These are phyloP conservation scores for Flaveria bidentis DNA, from an alignment of 129 eudicot genomes.

Conservation along the genomic window DNA sequence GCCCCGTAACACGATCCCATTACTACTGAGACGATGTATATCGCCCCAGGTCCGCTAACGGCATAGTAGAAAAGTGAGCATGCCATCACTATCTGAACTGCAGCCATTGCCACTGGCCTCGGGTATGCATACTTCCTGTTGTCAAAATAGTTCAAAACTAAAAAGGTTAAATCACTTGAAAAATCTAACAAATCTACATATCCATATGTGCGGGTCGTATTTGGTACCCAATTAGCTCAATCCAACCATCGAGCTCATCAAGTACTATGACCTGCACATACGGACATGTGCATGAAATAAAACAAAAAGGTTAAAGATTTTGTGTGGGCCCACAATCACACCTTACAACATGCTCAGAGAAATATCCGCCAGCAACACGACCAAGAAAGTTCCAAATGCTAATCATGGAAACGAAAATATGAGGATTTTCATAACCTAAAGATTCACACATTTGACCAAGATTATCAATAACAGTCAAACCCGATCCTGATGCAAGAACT, in stretches of 20 bases:
- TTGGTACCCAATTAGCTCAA: not conserved
- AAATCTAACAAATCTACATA: not conserved
- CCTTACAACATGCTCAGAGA: slow-evolving; percentile 70
- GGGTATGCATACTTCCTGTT: slow-evolving; percentile 70
- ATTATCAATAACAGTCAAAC: slow-evolving; percentile 72
- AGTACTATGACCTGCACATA: not conserved
- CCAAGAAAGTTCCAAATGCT: slow-evolving; percentile 89
- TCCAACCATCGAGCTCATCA: not conserved
- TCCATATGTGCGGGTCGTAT: not conserved
- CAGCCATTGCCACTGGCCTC: slow-evolving; percentile 83
- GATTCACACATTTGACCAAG: slow-evolving; percentile 76
- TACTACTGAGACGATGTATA: slow-evolving; percentile 60
- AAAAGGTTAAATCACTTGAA: not conserved
- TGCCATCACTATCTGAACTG: slow-evolving; percentile 65
- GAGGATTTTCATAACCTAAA: slow-evolving; percentile 61
- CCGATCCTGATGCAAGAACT: slow-evolving; percentile 73
- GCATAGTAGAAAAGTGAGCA: slow-evolving; percentile 61
- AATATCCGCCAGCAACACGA: slow-evolving; percentile 80
- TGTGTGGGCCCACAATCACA: slow-evolving; percentile 13
- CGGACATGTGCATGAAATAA: not conserved
- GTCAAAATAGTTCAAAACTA: not conserved
- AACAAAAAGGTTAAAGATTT: not conserved
- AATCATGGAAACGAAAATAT: slow-evolving; percentile 70
- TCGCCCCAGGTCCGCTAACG: slow-evolving; percentile 57
- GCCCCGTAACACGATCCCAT: slow-evolving; percentile 76